phyloP scores from a whole-genome alignment of 2,329 filamentous ascomycete genomes.

The Neurospora sp. region DNA sequence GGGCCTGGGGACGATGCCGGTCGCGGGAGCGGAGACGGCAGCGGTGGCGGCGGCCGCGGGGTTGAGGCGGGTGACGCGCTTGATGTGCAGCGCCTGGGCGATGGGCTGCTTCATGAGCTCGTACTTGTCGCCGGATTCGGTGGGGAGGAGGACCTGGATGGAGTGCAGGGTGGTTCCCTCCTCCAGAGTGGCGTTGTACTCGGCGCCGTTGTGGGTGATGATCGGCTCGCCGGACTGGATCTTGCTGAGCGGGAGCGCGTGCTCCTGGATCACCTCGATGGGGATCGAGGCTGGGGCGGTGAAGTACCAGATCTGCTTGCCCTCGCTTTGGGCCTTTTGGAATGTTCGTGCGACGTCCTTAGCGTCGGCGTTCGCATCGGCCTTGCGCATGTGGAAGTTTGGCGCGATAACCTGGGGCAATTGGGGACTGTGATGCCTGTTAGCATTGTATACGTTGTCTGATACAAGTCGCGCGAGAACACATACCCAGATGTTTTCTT shows the following conservation, averaged over 20 bases:
- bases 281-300: constrained; percentile 60
- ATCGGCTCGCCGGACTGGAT: constrained; percentile 42
- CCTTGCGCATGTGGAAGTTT: constrained; percentile 44
- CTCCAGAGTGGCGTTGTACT: constrained; percentile 51
- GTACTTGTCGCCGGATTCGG: constrained; percentile 43
- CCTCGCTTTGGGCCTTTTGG: constrained; percentile 46
- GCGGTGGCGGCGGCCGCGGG: constrained; percentile 24
- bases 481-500: constrained; percentile 11
- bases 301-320: constrained; percentile 75
- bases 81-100: constrained; percentile 53
- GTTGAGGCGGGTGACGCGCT: constrained; percentile 49
- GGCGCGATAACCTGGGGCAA: constrained; percentile 35
- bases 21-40: constrained; percentile 29
- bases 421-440: constrained; percentile 2
- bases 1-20: constrained; percentile 43
- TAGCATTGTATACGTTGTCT: neutral
- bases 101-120: constrained; percentile 36
- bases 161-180: constrained; percentile 35
- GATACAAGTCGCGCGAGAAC: neutral
- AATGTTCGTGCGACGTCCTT: constrained; percentile 44
- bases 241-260: constrained; percentile 50
- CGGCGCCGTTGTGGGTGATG: constrained; percentile 51
- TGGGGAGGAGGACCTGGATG: constrained; percentile 53
- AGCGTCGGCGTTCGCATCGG: constrained; percentile 31
- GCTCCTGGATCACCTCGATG: constrained; percentile 54